A percentile compares a stretch with the other conserved stretches of the same genome.
phyloP scores from a whole-genome alignment of 2,329 filamentous ascomycete species.

The Ampelomyces quisqualis region DNA sequence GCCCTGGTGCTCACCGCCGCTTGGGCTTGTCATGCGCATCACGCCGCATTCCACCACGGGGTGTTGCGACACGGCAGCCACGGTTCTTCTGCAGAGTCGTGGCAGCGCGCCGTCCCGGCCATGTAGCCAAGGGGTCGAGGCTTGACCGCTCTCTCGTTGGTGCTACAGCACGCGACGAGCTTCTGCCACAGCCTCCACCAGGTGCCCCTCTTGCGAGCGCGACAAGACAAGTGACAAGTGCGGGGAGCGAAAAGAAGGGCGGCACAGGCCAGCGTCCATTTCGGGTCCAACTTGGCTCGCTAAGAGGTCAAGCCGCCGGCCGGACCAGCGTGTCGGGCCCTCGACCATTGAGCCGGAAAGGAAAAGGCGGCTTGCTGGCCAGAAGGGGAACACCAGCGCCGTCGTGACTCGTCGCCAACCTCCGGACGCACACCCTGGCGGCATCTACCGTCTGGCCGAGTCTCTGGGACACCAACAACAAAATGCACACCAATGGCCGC shows the following conservation, averaged over 20 bases:
- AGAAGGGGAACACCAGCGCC: conserved; percentile 4
- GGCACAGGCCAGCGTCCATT: too few relatives aligned
- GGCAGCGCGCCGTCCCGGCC: conserved; percentile 29
- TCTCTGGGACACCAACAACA: conserved; percentile 1
- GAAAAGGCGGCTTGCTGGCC: conserved; percentile 11
- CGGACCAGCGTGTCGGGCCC: conserved; percentile 22
- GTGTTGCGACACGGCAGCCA: too few relatives aligned
- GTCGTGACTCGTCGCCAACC: background rate
- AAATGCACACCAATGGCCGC: background rate
- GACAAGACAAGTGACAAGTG: conserved; percentile 18
- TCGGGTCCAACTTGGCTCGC: too few relatives aligned
- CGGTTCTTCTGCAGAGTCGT: conserved; percentile 17
- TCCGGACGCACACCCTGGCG: too few relatives aligned
- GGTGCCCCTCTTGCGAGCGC: conserved; percentile 6
- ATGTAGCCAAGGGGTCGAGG: too few relatives aligned
- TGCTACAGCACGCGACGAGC: too few relatives aligned
- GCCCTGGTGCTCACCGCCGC: too few relatives aligned
- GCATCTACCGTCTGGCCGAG: conserved; percentile 6
- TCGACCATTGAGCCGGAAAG: conserved; percentile 19
- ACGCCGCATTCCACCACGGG: too few relatives aligned
- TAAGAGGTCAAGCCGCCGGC: conserved; percentile 19
- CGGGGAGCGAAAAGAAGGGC: conserved; percentile 22
- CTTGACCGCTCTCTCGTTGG: too few relatives aligned
- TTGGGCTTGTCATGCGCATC: too few relatives aligned
- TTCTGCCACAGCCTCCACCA: too few relatives aligned